Base-by-base conservation (phyloP, 768 basidiomycete genomes). In the Mycena rebaudengoi region DNA sequence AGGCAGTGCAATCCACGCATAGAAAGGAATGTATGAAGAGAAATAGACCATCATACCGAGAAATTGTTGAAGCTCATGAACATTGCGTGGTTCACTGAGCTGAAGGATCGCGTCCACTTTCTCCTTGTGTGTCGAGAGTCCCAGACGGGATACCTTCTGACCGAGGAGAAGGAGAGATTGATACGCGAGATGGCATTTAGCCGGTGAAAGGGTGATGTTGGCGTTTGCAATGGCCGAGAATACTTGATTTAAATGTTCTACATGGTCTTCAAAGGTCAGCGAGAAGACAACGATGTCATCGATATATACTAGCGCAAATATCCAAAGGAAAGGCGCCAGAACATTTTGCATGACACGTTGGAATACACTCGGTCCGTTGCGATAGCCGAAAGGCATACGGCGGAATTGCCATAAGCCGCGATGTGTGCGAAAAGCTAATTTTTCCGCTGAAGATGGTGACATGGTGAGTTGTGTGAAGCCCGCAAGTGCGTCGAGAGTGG, bases 271-370 rank as follows among this genome's bases (percentile, higher is more conserved):
- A n/a, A n/a, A n/a, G 0, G 49, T 59, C 29, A 50, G 30, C 0
- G 75, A 77, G 51, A 73, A 81, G 0, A 80, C 69, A 0, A 82
- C 72, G 1, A 82, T 81, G 44, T 83, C 75, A 43, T 83, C 77
- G 10, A 82, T 79, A 45, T 82, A 83, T 0, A 82, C 80, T 18
- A 79, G 44, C 2, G 76, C 55, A 51, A 80, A 80, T 0, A 79
- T 60, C 79, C 79, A 80, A 4, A 82, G 65, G 50, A 64, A 80
- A 0, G 75, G 77, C 0, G 76, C 65, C 0, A 81, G 65, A 0
- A 80, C 64, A 7, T 57, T 55, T 43, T 81, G 78, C 80, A 83
- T 82, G 4, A 80, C 65, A 21, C 78, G 44, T 51, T 82, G 82
- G 52, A 82, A 82, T 0, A 80, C 71, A 1, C 74, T 66, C 0